phyloP scores from a whole-genome alignment of 2,329 filamentous ascomycete species.

The Apiospora pterosperma region DNA sequence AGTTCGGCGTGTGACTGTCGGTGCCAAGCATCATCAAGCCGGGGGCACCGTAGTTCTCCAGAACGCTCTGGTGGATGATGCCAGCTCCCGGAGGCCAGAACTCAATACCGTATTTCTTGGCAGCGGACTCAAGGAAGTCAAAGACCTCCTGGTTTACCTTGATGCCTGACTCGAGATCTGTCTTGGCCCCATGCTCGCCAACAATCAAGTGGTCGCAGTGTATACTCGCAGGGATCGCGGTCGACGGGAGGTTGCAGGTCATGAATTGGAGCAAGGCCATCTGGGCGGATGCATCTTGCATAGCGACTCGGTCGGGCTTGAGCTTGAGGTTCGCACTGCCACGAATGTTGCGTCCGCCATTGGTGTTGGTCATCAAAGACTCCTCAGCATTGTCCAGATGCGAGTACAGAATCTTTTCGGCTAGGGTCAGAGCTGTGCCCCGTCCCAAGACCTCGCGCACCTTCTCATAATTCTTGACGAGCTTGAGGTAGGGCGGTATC shows the following conservation, averaged over 20 bases:
- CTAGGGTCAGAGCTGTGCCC: conserved; percentile 65
- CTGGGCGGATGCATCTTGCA: conserved; percentile 98
- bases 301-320: conserved; percentile 94
- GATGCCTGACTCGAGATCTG: conserved; percentile 81
- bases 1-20: conserved; percentile 95
- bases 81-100: conserved; percentile 94
- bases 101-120: conserved; percentile 88
- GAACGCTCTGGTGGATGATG: conserved; percentile 95
- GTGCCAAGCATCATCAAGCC: conserved; percentile 99
- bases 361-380: conserved; percentile 76
- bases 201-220: conserved; percentile 99
- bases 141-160: conserved; percentile 95
- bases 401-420: conserved; percentile 97
- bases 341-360: conserved; percentile 79
- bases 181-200: conserved; percentile 82
- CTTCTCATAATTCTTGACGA: conserved; percentile 12
- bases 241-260: conserved; percentile 85
- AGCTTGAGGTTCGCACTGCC: conserved; percentile 92
- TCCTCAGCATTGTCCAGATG: conserved; percentile 89
- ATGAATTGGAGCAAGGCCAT: conserved; percentile 99
- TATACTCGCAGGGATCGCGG: conserved; percentile 93
- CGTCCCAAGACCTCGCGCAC: conserved; percentile 9
- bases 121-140: conserved; percentile 91
- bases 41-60: conserved; percentile 97
- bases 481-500: conserved; percentile 64